Base-by-base conservation (phyloP, 352 stramenopile species). In the Phytophthora megakarya region DNA sequence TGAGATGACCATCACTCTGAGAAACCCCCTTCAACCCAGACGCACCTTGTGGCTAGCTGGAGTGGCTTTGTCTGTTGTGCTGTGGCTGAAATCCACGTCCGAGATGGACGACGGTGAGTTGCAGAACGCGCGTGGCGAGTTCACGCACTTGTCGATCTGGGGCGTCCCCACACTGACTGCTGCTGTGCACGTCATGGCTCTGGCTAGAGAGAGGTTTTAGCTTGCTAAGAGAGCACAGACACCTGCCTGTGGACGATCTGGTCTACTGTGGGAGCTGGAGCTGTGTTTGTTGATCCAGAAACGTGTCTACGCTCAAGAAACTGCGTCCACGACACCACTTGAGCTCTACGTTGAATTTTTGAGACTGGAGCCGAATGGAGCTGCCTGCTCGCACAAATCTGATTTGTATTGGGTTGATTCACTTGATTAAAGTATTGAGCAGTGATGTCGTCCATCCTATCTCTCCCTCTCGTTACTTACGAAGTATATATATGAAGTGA, bases 61-160 rank as follows among this genome's bases (percentile, higher is more conserved):
- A 13, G 48, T 25, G 2, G 11, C 16, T 25, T 56, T 66, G 13
- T 57, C 44, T 10, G 28, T 64, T 23, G 25, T 28, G 19, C 32
- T 37, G 35, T 33, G 50, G 49, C 50, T 73, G 35, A 75, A 69
- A 55, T 81, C 77, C 52, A 90, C 67, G 25, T 90, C 79, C 4
- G 74, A 81, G 44, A 90, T 88, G 19, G 81, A 86, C 21, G 81
- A 92, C 6, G 83, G 83, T 15, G 81, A 90, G 49, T 72, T 65
- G 61, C 76, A 90, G 49, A 65, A 73, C 3, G 52, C 33, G n/a
- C 57, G 62, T 6, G 78, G 65, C n/a, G 70, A 68, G 44, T 82
- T 59, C 53, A 88, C 45, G 16, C 58, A 56, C 38, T 72, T 56
- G 15, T 78, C 56, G 22, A 75, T 54, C 39, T 70, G 70, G 16